Conservation (phyloP, 2,329 filamentous ascomycete species). For the Arthrobotrys entomopaga region DNA sequence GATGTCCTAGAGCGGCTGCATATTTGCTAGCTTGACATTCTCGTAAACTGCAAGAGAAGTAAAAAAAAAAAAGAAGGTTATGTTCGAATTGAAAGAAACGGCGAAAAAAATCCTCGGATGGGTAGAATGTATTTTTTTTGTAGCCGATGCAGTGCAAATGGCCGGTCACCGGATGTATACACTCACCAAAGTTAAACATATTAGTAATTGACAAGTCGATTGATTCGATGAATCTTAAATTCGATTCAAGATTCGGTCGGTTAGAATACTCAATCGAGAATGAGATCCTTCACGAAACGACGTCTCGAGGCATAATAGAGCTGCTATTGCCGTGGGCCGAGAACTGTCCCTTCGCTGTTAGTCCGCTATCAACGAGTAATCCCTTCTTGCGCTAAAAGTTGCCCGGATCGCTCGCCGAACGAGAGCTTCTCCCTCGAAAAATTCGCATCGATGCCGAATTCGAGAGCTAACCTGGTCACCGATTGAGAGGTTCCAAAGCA, state of each 20-base stretch:
- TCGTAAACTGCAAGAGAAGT: conserved; percentile 17
- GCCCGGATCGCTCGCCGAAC: conserved; percentile 1
- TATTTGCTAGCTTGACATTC: conserved; percentile 42
- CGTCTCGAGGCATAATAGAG: conserved; percentile 20
- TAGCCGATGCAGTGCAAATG: not conserved
- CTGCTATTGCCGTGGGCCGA: conserved; percentile 42
- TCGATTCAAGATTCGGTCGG: conserved; percentile 14
- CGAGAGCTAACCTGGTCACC: conserved; percentile 33
- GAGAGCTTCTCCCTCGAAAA: not conserved
- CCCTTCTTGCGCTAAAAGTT: conserved; percentile 22
- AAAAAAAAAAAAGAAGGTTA: not conserved
- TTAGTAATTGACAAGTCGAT: conserved; percentile 10
- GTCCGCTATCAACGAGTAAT: conserved; percentile 24
- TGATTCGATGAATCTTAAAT: not conserved
- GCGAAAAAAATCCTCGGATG: not conserved
- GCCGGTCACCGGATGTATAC: conserved; percentile 5
- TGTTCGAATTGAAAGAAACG: conserved; percentile 6
- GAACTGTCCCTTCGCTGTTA: conserved; percentile 21
- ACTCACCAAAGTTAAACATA: not conserved
- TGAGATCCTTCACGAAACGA: conserved; percentile 39
- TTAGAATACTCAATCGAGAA: conserved; percentile 45
- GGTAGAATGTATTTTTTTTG: no score
- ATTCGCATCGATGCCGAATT: conserved; percentile 54
- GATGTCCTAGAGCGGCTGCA: conserved; percentile 49
- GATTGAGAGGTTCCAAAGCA: conserved; percentile 50